Base-by-base conservation (phyloP, 176 grass and related monocot genomes). In the Pontederia crassipes region DNA sequence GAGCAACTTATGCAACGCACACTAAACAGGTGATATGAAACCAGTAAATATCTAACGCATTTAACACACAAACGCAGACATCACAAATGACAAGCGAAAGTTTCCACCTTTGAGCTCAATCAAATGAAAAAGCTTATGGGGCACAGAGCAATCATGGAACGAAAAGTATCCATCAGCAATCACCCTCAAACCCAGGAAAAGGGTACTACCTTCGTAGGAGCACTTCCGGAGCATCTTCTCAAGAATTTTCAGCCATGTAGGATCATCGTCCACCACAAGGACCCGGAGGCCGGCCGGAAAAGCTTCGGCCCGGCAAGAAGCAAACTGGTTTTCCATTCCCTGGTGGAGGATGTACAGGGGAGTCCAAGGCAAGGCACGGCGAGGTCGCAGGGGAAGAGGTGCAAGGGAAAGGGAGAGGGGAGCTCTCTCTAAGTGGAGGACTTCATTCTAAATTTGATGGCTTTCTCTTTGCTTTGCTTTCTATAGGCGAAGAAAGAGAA, bases 141-240 rank as follows among this genome's bases (percentile, higher is more conserved):
- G 2, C 29, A 35, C 29, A 35, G 29, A 35, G 29, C 29, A 35
- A 35, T 2, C 29, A 35, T 35, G 29, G 29, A 35, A 35, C 29
- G n/a, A 35, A 35, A 35, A 35, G 29, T 4, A 35, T 35, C 29
- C 29, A 35, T 35, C 29, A 35, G 29, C 29, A 35, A 35, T 35
- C 29, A 35, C 29, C 29, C 29, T 35, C 29, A 35, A 35, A 35
- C 2, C 29, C 4, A 4, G 29, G 29, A 6, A 28, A 69, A 46
- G 10, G 9, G 11, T 53, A 69, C 16, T 68, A 82, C 94, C 94
- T 89, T 89, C 94, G 56, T 98, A 98, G 67, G 85, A 93, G 48
- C 94, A 98, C 85, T 98, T 98, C 57, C 84, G 64, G 63, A 98
- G 94, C 94, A 98, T 98, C 88, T 98, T 98, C 77, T 98, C 94